phyloP scores from a whole-genome alignment of 2,329 filamentous ascomycete genomes.

The Coniochaeta sp. region DNA sequence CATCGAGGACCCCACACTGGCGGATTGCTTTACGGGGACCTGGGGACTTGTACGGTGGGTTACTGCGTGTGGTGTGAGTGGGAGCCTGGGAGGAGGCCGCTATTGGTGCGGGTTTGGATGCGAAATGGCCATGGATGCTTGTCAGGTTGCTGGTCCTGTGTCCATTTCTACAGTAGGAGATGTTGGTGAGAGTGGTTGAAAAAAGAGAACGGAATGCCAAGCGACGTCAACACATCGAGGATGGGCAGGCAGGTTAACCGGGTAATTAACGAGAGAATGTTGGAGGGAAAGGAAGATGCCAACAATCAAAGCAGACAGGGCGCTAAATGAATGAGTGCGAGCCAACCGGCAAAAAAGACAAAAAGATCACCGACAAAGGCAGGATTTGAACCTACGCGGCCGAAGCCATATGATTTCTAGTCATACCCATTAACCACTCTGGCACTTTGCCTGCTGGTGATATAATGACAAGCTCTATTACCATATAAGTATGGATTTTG shows the following conservation, averaged over 20 bases:
- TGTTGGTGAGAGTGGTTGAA: too few relatives aligned
- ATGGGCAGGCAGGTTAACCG: background rate
- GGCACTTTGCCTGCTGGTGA: constrained; percentile 1
- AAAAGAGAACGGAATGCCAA: too few relatives aligned
- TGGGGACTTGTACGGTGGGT: too few relatives aligned
- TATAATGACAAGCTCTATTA: background rate
- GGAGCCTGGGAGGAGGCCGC: too few relatives aligned
- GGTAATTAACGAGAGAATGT: background rate
- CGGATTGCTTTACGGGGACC: background rate
- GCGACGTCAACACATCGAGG: too few relatives aligned
- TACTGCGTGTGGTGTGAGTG: too few relatives aligned
- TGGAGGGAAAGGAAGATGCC: background rate
- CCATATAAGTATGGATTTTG: background rate
- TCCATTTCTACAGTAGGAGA: background rate
- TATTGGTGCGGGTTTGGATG: background rate
- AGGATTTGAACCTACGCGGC: constrained; percentile 4
- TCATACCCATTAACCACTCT: constrained; percentile 4
- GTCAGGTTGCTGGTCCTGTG: background rate
- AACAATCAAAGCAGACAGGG: background rate
- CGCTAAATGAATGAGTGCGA: background rate
- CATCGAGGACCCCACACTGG: background rate
- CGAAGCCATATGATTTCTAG: constrained; percentile 4
- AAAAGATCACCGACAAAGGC: constrained; percentile 2
- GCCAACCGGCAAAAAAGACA: background rate
- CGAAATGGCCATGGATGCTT: background rate